Evolutionary conservation across 2,329 filamentous ascomycete genomes (phyloP).

Genomic region (Aspergillus sojae): DNA sequence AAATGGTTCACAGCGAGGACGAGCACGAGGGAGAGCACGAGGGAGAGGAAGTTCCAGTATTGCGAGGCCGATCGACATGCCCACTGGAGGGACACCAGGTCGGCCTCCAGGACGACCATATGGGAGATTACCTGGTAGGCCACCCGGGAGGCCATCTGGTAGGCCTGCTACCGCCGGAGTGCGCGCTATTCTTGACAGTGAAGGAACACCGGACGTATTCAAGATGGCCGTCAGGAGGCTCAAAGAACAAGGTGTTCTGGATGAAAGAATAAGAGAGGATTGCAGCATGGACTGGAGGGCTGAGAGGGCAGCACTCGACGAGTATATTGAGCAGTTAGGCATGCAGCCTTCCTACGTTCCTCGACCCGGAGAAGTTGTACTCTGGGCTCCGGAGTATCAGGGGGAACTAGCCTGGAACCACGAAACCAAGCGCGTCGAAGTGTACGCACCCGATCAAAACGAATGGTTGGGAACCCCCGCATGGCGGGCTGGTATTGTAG

Average conservation of each 20-base stretch:
- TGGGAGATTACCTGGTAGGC: conserved; percentile 12
- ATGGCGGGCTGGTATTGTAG: conserved; percentile 62
- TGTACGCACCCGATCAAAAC: conserved; percentile 36
- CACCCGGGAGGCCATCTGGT: conserved; percentile 18
- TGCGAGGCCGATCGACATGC: not conserved
- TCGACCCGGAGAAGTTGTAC: conserved; percentile 59
- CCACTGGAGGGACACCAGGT: not conserved
- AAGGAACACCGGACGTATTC: conserved; percentile 59
- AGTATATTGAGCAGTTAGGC: conserved; percentile 45
- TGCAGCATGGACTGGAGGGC: conserved; percentile 61
- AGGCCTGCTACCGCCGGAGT: conserved; percentile 9
- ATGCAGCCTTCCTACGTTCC: conserved; percentile 56
- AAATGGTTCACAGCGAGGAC: not conserved
- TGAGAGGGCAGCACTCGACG: conserved; percentile 48
- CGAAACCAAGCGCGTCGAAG: conserved; percentile 30
- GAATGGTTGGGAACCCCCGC: conserved; percentile 42
- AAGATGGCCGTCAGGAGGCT: conserved; percentile 54
- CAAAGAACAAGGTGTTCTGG: conserved; percentile 41
- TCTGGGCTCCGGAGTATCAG: conserved; percentile 49
- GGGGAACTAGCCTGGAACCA: conserved; percentile 43
- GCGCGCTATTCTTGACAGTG: conserved; percentile 43
- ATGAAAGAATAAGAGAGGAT: conserved; percentile 52
- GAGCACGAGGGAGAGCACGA: not conserved
- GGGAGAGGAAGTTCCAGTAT: conserved; percentile 6
- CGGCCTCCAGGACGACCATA: not conserved